Evolutionary conservation across 2,329 filamentous ascomycete genomes (phyloP).

Genomic region (Beauveria caledonica): DNA sequence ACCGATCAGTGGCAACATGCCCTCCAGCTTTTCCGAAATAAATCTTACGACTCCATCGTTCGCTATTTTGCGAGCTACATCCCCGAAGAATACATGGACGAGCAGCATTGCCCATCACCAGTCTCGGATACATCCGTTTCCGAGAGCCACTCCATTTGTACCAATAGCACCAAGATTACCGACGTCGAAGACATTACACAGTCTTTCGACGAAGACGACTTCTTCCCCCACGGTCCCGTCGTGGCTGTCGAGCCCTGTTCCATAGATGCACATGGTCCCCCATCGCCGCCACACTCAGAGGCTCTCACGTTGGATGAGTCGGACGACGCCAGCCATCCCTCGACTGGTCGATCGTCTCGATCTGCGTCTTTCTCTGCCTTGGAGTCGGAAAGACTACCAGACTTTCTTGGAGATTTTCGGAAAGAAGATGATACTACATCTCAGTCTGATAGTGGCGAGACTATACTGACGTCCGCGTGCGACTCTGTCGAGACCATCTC

Average conservation of each 20-base stretch:
- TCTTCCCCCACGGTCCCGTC: slow-evolving; percentile 23
- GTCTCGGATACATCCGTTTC: slow-evolving; percentile 26
- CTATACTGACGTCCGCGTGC: slow-evolving; percentile 35
- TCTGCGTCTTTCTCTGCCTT: slow-evolving; percentile 45
- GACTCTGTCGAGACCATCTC: slow-evolving; percentile 35
- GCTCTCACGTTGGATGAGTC: slow-evolving; percentile 39
- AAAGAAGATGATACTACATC: slow-evolving; percentile 35
- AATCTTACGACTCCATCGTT: slow-evolving; percentile 51
- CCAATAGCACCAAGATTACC: slow-evolving; percentile 30
- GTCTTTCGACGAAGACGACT: slow-evolving; percentile 36
- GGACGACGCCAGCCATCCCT: slow-evolving; percentile 13
- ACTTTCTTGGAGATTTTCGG: slow-evolving; percentile 20
- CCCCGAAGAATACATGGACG: slow-evolving; percentile 36
- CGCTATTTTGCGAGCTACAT: slow-evolving; percentile 53
- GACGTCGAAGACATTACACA: slow-evolving; percentile 30
- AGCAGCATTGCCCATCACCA: slow-evolving; percentile 24
- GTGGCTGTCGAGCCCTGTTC: slow-evolving; percentile 38
- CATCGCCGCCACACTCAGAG: slow-evolving; percentile 40
- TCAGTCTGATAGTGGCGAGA: slow-evolving; percentile 37
- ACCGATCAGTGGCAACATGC: slow-evolving; percentile 52
- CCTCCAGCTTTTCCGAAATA: slow-evolving; percentile 50
- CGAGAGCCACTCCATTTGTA: slow-evolving; percentile 20
- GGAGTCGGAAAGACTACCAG: slow-evolving; percentile 32
- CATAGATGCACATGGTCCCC: slow-evolving; percentile 21
- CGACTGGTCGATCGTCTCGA: slow-evolving; percentile 35